Conservation (phyloP, 371 early-diverging fungal species). For the Conidiobolus incongruus region DNA sequence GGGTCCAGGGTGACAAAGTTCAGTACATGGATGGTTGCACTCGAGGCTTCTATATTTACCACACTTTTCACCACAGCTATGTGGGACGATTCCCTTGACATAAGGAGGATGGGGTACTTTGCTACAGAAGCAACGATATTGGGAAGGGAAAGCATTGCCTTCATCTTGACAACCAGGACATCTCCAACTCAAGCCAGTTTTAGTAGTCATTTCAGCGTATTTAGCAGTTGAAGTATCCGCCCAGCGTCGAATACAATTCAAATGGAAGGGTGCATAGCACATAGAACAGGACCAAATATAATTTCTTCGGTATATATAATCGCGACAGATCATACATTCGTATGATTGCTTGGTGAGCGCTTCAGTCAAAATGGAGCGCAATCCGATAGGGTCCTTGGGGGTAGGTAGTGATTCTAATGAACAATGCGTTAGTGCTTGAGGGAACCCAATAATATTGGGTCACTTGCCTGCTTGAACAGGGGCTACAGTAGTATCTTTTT, state of each 20-base stretch:
- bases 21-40: constrained; percentile 14
- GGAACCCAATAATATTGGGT: too few species aligned
- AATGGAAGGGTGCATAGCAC: constrained; percentile 81
- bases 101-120: constrained; percentile 43
- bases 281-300: constrained; percentile 61
- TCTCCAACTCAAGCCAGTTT: constrained; percentile 31
- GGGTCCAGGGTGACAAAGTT: constrained; percentile 84
- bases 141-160: constrained; percentile 31
- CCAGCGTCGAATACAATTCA: constrained; percentile 55
- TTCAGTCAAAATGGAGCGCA: constrained; percentile 28
- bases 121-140: constrained; percentile 73
- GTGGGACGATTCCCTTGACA: constrained; percentile 44
- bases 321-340: constrained; percentile 93
- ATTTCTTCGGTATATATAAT: constrained; percentile 38
- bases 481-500: too few species aligned
- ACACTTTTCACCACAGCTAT: constrained; percentile 64
- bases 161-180: constrained; percentile 84
- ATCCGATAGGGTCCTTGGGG: too few species aligned
- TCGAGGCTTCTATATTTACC: constrained; percentile 6
- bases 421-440: too few species aligned
- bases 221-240: constrained; percentile 11
- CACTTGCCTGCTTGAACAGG: too few species aligned
- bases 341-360: constrained; percentile 38
- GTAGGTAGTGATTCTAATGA: too few species aligned
- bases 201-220: constrained; percentile 10